A percentile compares a stretch with the other conserved stretches of the same genome.
phyloP scores from a whole-genome alignment of 352 stramenopile species.

The Lagenidium giganteum region DNA sequence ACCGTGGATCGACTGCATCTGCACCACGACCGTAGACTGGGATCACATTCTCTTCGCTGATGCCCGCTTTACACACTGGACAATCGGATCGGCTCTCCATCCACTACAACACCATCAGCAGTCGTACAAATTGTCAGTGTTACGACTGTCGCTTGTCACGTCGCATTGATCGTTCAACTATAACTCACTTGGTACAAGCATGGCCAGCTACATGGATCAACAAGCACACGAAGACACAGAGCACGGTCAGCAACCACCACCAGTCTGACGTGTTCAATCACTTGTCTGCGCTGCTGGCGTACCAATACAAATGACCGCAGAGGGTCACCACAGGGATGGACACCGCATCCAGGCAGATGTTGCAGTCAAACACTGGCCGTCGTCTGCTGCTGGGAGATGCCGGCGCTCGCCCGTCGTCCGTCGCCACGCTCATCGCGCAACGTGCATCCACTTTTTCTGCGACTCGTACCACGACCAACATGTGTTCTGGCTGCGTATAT shows the following conservation, averaged over 20 bases:
- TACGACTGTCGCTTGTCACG: too few relatives aligned
- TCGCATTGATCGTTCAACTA: too few relatives aligned
- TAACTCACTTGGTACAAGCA: constrained; percentile 80
- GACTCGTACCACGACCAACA: too few relatives aligned
- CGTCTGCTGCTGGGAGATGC: not conserved
- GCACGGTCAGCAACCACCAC: not conserved
- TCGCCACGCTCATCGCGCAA: not conserved
- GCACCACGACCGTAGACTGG: constrained; percentile 79
- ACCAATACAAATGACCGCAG: constrained; percentile 90
- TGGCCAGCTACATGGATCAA: constrained; percentile 44
- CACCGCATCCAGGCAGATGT: constrained; percentile 87
- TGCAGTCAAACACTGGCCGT: constrained; percentile 72
- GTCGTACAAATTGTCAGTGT: too few relatives aligned
- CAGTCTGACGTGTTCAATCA: not conserved
- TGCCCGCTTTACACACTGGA: constrained; percentile 88
- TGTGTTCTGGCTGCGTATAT: too few relatives aligned
- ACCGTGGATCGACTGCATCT: constrained; percentile 66
- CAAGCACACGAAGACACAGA: constrained; percentile 4
- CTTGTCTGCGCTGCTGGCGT: too few relatives aligned
- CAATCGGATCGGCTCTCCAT: constrained; percentile 80
- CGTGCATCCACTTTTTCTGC: too few relatives aligned
- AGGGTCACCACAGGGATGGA: constrained; percentile 85
- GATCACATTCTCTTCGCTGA: constrained; percentile 87
- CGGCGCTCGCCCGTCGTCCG: not conserved
- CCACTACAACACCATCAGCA: constrained; percentile 37